Base-by-base conservation (phyloP, 345 rosid genomes). In the Lenwebbia sp. region DNA sequence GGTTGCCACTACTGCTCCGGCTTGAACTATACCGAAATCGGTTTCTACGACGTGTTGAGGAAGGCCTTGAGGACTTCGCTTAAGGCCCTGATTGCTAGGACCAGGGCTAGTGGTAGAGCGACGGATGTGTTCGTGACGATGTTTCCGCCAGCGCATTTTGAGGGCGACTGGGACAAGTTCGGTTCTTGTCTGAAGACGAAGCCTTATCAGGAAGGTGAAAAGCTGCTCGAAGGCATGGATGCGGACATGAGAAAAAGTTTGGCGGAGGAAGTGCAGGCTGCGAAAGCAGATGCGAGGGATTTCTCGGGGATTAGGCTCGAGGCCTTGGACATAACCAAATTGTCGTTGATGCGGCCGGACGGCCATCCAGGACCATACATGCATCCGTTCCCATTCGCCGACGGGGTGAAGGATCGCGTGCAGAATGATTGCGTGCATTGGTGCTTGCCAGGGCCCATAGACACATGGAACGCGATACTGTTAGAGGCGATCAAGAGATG, bases 341-440 rank as follows among this genome's bases (percentile, higher is more conserved):
- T 97, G 70, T 93, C 99, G 5, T 82, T 94, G 13, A 22, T 95
- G 91, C 92, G 99, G 88, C 94, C 95, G 9, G 99, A 97, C 44
- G 98, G 98, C 83, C 99, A 97, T 81, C 99, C 99, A 0, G 99
- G 99, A 13, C 98, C 99, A 4, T 97, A 94, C 57, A 94, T 96
- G 98, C 41, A 95, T 83, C 93, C 94, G 26, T 90, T 89, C 83
- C 99, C 99, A 5, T 97, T 95, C 82, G 96, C 94, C 15, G 88
- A 94, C 81, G 99, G 98, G 19, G 90, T 92, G 25, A 89, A 89
- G 76, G 96, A 96, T 88, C 94, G 88, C 40, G 96, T 96, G 41
- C 99, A 92, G 75, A 97, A 97, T 85, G 99, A 97, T 86, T 97
- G 99, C 88, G 93, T 97, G 11, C 99, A 96, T 85, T 97, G 99